phyloP scores from a whole-genome alignment of 345 rosid species.

The Anacardium occidentale region DNA sequence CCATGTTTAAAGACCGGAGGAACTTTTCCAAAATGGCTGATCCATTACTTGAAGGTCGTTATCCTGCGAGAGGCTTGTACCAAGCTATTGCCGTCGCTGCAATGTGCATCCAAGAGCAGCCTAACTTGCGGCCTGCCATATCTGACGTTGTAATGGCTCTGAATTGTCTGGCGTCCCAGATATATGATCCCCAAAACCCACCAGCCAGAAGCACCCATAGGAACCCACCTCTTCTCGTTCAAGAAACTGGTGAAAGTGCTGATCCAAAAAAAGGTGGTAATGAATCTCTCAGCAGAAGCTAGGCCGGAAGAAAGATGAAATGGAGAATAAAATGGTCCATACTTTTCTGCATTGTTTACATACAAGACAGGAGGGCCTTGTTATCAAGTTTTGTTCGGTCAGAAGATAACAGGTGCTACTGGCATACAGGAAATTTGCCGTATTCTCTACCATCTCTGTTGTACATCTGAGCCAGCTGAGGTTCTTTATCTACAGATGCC shows the following conservation, averaged over 20 bases:
- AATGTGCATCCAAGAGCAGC: slow-evolving; percentile 94
- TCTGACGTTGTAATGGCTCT: slow-evolving; percentile 82
- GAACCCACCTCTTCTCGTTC: slow-evolving; percentile 13
- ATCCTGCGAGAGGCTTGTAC: slow-evolving; percentile 73
- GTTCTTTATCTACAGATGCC: slow-evolving; percentile 33
- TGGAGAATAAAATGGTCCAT: slow-evolving; percentile 13
- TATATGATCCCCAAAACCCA: slow-evolving; percentile 38
- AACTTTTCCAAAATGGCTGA: slow-evolving; percentile 74
- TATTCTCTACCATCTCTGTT: slow-evolving; percentile 13
- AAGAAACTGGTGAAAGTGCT: slow-evolving; percentile 13
- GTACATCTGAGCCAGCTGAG: slow-evolving; percentile 40
- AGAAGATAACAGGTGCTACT: slow-evolving; percentile 30
- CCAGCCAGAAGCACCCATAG: slow-evolving; percentile 33
- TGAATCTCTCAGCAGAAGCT: slow-evolving; percentile 1
- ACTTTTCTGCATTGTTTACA: slow-evolving; percentile 18
- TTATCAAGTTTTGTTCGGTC: slow-evolving; percentile 35
- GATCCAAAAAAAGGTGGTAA: slow-evolving; percentile 13
- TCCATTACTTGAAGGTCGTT: slow-evolving; percentile 68
- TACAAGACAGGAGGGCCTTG: slow-evolving; percentile 16
- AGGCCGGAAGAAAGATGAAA: neutral
- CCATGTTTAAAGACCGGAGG: slow-evolving; percentile 77
- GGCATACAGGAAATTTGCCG: slow-evolving; percentile 20
- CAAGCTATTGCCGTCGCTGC: slow-evolving; percentile 93
- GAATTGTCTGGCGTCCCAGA: slow-evolving; percentile 68
- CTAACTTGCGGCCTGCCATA: slow-evolving; percentile 69